Evolutionary conservation across 495 filamentous ascomycete species (phyloP), one percentile per base, ranked within the genome.

Genomic region (Daldinia concentrica): DNA sequence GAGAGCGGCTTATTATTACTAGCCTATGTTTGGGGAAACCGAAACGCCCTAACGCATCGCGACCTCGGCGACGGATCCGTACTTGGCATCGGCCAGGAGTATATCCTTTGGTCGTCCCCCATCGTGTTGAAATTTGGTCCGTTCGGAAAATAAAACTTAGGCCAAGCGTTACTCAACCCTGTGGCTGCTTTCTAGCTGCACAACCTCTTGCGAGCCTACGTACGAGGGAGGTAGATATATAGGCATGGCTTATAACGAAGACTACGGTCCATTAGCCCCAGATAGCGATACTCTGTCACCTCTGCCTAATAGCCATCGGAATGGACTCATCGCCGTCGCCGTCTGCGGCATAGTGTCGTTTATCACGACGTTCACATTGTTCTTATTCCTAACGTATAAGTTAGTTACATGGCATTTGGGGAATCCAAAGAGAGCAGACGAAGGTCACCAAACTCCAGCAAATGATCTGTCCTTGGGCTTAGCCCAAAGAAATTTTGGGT

Each of bases 261-360:
- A 68, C 30, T 65, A 65, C 6, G 70, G 64, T 24, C 65, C 61
- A 41, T 36, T 73, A n/a, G 39, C 55, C 29, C 39, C 65, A 15
- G 6, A 11, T 27, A 68, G 65, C 60, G 62, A 68, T 29, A 81
- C 77, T 19, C 68, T 85, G 11, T 71, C 78, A 8, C 87, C 87
- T 54, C 78, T 90, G 14, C 86, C 87, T 4, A 57, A 62, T 0
- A 79, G 78, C 32, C 84, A 89, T 41, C 79, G 76, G 48, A 76
- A 80, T 66, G 88, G 87, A 12, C 79, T 89, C 5, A 83, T 86
- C 15, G 86, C 85, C 2, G 82, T 90, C 51, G 79, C 85, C 29
- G 73, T 84, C 62, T 89, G 90, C 68, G 87, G 84, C 61, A 79
- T 88, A 37, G 76, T 90, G 11, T 90, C 89, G 4, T 87, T 90